A percentile compares a stretch with the other conserved stretches of the same genome.
These are phyloP conservation scores for Pythium periplocum DNA, from an alignment of 352 stramenopile genomes.

Conservation along the genomic window DNA sequence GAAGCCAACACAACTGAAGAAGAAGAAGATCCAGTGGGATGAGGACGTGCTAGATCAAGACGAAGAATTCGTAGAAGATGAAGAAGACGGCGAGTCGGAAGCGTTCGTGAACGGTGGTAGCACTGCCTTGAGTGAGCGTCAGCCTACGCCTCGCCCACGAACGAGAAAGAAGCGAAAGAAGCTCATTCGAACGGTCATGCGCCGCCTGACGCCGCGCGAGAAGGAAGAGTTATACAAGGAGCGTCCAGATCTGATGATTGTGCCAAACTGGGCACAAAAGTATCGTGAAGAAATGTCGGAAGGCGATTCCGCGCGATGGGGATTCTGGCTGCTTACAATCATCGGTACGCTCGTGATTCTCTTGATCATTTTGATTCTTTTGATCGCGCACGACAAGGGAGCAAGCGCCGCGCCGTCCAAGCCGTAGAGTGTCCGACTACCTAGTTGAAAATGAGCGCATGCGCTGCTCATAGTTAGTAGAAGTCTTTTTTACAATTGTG, in stretches of 20 bases:
- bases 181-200: constrained; percentile 68
- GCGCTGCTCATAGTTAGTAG: too few relatives aligned
- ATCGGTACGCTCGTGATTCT: constrained; percentile 65
- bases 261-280: constrained; percentile 86
- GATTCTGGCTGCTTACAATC: constrained; percentile 70
- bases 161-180: constrained; percentile 84
- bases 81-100: constrained; percentile 39
- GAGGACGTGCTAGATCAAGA: constrained; percentile 73
- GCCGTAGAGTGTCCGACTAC: constrained; percentile 9
- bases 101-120: constrained; percentile 36
- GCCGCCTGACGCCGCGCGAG: constrained; percentile 67
- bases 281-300: constrained; percentile 81
- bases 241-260: constrained; percentile 82
- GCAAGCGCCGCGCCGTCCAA: constrained; percentile 5
- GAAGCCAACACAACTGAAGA: constrained; percentile 15
- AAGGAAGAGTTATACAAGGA: constrained; percentile 83
- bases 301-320: constrained; percentile 63
- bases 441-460: too few relatives aligned
- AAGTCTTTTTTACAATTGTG: too few relatives aligned
- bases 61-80: constrained; percentile 73
- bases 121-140: constrained; percentile 39
- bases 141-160: constrained; percentile 34
- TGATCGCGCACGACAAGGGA: constrained; percentile 56
- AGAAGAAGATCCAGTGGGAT: constrained; percentile 55
- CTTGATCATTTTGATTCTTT: constrained; percentile 73